Conservation (phyloP, 2,329 filamentous ascomycete genomes). For the Aureobasidium sp. region DNA sequence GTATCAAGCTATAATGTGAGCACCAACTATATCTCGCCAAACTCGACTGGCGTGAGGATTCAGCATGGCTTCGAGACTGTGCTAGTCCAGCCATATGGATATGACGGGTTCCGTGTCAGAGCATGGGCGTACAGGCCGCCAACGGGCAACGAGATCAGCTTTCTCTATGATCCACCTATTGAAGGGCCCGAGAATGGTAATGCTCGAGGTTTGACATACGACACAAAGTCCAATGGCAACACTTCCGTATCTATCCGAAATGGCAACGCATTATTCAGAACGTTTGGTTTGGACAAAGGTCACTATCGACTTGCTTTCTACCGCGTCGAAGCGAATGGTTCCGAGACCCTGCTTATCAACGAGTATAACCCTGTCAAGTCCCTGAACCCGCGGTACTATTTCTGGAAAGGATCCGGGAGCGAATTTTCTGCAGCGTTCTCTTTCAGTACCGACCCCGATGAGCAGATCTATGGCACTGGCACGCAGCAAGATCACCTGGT, state of each 20-base stretch:
- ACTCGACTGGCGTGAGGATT: constrained; percentile 28
- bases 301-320: constrained; percentile 33
- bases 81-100: constrained; percentile 35
- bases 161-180: constrained; percentile 35
- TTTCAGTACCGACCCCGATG: constrained; percentile 30
- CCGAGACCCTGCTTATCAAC: constrained; percentile 33
- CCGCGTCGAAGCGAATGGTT: constrained; percentile 29
- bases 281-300: constrained; percentile 26
- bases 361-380: constrained; percentile 31
- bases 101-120: constrained; percentile 35
- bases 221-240: constrained; percentile 30
- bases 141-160: constrained; percentile 32
- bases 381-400: constrained; percentile 32
- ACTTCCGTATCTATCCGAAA: constrained; percentile 29
- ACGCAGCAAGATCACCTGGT: constrained; percentile 28
- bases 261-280: constrained; percentile 33
- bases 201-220: constrained; percentile 29
- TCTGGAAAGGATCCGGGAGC: constrained; percentile 30
- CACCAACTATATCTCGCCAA: constrained; percentile 20
- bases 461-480: constrained; percentile 30
- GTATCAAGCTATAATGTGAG: neutral
- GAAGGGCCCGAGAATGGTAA: constrained; percentile 32
- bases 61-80: constrained; percentile 36
- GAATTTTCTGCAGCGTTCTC: constrained; percentile 34
- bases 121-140: constrained; percentile 34